Conservation (phyloP, 2,329 filamentous ascomycete species). For the Fusarium kyushuense region DNA sequence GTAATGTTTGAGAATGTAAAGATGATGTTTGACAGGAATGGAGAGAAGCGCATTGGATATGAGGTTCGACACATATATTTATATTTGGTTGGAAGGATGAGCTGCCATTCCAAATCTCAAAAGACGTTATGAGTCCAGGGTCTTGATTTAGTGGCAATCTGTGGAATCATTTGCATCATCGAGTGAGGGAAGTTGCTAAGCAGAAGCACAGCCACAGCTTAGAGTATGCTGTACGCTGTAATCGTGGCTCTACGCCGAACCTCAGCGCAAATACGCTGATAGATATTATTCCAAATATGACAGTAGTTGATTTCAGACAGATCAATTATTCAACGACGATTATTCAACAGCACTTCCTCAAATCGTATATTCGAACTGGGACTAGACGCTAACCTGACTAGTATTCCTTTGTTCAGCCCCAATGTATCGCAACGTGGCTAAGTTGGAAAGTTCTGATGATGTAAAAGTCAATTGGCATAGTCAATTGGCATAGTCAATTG, state of each 20-base stretch:
- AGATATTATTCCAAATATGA: conserved; percentile 7
- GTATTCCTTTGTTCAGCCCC: conserved; percentile 1
- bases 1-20: conserved; percentile 62
- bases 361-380: neutral
- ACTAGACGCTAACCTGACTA: neutral
- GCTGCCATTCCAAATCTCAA: conserved; percentile 1
- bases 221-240: conserved; percentile 3
- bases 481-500: no score
- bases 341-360: conserved; percentile 6
- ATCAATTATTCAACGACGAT: neutral
- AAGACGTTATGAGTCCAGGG: conserved; percentile 19
- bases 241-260: neutral
- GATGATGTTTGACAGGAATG: conserved; percentile 60
- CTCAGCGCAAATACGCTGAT: conserved; percentile 16
- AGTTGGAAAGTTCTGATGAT: neutral
- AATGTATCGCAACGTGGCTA: conserved; percentile 1
- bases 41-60: conserved; percentile 62
- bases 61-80: conserved; percentile 17
- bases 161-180: conserved; percentile 49
- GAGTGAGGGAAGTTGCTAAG: conserved; percentile 21
- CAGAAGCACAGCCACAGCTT: conserved; percentile 31
- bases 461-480: conserved; percentile 3
- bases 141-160: conserved; percentile 23
- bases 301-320: neutral
- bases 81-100: conserved; percentile 18